Conservation (phyloP, 768 basidiomycete species). For the Cystobasidium tubakii region DNA sequence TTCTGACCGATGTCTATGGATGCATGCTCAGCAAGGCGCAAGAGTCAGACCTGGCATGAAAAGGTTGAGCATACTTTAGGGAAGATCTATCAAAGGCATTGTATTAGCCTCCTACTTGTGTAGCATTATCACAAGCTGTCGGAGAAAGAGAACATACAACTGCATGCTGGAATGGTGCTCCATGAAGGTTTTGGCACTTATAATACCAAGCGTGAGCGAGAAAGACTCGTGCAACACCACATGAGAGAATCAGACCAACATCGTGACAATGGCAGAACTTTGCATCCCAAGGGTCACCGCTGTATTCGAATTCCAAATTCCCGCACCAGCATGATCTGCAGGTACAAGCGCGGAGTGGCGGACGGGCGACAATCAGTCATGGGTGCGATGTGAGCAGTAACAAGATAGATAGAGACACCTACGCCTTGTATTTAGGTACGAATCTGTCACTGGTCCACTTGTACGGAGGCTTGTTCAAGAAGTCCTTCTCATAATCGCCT, state of each 20-base stretch:
- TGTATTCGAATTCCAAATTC: conserved; percentile 29
- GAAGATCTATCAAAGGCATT: conserved; percentile 18
- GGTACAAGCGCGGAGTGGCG: not conserved
- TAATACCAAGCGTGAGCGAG: not conserved
- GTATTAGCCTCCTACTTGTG: not conserved
- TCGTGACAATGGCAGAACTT: conserved; percentile 35
- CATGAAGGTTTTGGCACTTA: conserved; percentile 31
- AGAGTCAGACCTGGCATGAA: not conserved
- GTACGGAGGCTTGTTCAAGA: conserved; percentile 33
- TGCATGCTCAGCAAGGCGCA: not conserved
- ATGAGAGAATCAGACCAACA: not conserved
- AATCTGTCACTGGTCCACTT: conserved; percentile 32
- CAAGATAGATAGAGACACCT: not conserved
- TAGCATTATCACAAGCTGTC: too few species aligned
- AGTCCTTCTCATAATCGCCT: conserved; percentile 34
- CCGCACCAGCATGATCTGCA: conserved; percentile 35
- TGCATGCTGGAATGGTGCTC: conserved; percentile 34
- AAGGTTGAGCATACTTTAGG: conserved; percentile 9
- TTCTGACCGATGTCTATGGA: conserved; percentile 24
- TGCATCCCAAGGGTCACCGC: conserved; percentile 31
- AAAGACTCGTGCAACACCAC: not conserved
- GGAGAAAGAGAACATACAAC: not conserved
- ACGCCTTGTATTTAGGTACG: conserved; percentile 19
- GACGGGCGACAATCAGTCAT: not conserved
- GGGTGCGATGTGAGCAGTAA: not conserved